These are phyloP conservation scores for Microcyclosporella mali DNA, from an alignment of 2,329 filamentous ascomycete species.

Conservation along the genomic window DNA sequence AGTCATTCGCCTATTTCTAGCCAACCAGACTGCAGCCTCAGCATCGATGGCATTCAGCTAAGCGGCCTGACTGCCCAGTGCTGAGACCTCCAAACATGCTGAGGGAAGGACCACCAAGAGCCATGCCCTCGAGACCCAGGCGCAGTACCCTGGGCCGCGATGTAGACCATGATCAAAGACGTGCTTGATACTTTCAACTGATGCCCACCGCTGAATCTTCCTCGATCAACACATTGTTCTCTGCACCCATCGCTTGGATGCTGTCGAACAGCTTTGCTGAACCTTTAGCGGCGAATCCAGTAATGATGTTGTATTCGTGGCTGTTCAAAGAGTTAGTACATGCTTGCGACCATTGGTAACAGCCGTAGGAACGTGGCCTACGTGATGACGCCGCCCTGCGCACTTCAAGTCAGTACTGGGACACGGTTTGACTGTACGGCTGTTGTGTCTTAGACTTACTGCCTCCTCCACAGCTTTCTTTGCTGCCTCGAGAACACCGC, in stretches of 20 bases:
- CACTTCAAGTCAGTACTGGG: slow-evolving; percentile 13
- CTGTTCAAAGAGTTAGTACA: slow-evolving; percentile 15
- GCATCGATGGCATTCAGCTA: no score
- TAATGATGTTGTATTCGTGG: slow-evolving; percentile 30
- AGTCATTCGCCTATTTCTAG: background rate
- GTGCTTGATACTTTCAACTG: no score
- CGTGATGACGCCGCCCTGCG: slow-evolving; percentile 64
- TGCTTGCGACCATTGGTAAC: background rate
- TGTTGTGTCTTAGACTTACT: slow-evolving; percentile 28
- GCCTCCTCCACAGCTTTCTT: slow-evolving; percentile 45
- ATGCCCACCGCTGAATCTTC: slow-evolving; percentile 61
- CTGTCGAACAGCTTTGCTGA: slow-evolving; percentile 62
- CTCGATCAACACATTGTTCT: slow-evolving; percentile 64
- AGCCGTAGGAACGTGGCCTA: slow-evolving; percentile 42
- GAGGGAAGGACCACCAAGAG: no score
- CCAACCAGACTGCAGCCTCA: background rate
- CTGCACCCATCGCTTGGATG: slow-evolving; percentile 56
- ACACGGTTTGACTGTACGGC: background rate
- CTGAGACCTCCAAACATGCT: no score
- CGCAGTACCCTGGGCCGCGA: no score
- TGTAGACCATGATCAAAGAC: no score
- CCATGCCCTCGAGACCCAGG: no score
- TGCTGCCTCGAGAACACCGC: slow-evolving; percentile 61
- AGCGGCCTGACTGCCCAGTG: no score
- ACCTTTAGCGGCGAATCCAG: slow-evolving; percentile 48